Conservation (phyloP, 441 rosid genomes). For the Corymbia calophylla region DNA sequence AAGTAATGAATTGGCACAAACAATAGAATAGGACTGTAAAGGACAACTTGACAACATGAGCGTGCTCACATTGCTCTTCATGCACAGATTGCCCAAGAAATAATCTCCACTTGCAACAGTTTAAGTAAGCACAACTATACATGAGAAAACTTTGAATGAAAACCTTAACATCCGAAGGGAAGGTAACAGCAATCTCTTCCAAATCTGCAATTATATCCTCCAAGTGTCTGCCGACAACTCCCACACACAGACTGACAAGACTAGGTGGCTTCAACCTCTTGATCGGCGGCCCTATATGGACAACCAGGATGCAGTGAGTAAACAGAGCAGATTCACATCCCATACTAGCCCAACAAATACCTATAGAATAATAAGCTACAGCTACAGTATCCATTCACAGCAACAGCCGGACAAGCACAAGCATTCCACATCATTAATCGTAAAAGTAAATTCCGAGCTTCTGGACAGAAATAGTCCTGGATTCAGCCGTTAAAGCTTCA, state of each 20-base stretch:
- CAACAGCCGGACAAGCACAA: background rate
- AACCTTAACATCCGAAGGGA: constrained; percentile 79
- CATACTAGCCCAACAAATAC: background rate
- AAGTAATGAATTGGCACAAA: background rate
- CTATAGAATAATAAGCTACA: background rate
- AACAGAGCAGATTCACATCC: background rate
- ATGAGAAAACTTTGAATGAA: background rate
- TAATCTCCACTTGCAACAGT: background rate
- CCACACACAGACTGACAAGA: constrained; percentile 71
- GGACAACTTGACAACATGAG: background rate
- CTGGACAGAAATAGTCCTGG: background rate
- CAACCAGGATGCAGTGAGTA: background rate
- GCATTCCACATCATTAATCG: too few relatives aligned
- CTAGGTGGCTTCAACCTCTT: constrained; percentile 33
- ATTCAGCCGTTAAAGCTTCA: background rate
- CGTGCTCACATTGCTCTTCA: background rate
- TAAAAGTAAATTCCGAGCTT: background rate
- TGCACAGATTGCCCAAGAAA: background rate
- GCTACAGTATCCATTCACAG: background rate
- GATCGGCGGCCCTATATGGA: constrained; percentile 20
- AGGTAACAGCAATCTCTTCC: constrained; percentile 42
- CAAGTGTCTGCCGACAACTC: constrained; percentile 71
- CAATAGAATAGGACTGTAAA: background rate
- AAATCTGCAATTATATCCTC: constrained; percentile 63
- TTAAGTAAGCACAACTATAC: background rate